These are phyloP conservation scores for Ceratobasidium theobromae DNA, from an alignment of 1,284 basidiomycete genomes.

Conservation along the genomic window DNA sequence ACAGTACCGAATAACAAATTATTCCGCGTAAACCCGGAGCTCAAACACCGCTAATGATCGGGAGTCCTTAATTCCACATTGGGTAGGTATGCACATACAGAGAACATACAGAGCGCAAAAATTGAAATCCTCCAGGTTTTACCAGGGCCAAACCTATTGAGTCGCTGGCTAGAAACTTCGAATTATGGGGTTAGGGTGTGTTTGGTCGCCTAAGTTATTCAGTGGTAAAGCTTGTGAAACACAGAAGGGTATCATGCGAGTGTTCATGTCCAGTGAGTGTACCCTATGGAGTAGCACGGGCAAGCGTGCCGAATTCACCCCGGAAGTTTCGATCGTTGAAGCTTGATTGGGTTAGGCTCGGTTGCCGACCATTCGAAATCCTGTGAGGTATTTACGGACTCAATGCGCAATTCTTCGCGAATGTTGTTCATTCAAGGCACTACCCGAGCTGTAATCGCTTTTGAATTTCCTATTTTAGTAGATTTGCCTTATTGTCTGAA, in stretches of 20 bases:
- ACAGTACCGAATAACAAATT: not conserved
- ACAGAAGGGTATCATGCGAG: not conserved
- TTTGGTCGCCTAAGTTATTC: not conserved
- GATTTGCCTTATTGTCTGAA: not conserved
- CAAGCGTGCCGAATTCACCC: not conserved
- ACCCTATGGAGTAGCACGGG: not conserved
- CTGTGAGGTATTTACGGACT: not conserved
- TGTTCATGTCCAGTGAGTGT: not conserved
- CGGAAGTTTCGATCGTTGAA: not conserved
- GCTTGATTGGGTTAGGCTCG: not conserved
- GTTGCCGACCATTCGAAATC: not conserved
- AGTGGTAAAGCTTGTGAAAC: not conserved
- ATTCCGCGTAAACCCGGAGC: not conserved
- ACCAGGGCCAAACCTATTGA: too few species aligned
- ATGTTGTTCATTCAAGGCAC: not conserved
- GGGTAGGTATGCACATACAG: too few species aligned
- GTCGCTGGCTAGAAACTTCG: not conserved
- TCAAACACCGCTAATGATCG: not conserved
- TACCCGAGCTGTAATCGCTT: not conserved
- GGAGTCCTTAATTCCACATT: too few species aligned
- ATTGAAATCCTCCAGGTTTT: too few species aligned
- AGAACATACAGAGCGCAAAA: too few species aligned
- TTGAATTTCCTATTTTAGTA: not conserved
- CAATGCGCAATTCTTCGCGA: not conserved
- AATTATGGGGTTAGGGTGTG: too few species aligned